These are phyloP conservation scores for Sphagnum contortum DNA, from an alignment of 225 moss, liverwort and hornwort genomes.

Conservation along the genomic window DNA sequence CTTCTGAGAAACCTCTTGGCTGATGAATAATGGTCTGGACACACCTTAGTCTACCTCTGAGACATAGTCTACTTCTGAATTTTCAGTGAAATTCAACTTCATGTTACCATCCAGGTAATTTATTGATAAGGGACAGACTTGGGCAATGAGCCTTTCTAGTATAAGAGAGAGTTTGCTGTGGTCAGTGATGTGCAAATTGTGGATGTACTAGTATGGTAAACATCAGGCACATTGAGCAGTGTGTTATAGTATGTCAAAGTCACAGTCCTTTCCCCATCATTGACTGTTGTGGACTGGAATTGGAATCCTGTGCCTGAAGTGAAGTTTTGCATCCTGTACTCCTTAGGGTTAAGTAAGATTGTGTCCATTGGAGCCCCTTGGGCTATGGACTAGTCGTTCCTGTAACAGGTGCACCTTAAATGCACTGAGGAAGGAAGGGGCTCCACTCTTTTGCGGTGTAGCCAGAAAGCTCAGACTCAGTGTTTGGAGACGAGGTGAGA, in stretches of 20 bases:
- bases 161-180: slow-evolving; percentile 35
- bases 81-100: slow-evolving; percentile 76
- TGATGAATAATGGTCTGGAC: slow-evolving; percentile 96
- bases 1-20: slow-evolving; percentile 73
- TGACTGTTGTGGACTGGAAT: slow-evolving; percentile 37
- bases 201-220: slow-evolving; percentile 36
- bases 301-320: slow-evolving; percentile 53
- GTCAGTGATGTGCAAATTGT: slow-evolving; percentile 27
- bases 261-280: slow-evolving; percentile 32
- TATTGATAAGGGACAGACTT: slow-evolving; percentile 45
- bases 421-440: slow-evolving; percentile 99
- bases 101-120: slow-evolving; percentile 83
- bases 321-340: slow-evolving; percentile 68
- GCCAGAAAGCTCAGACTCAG: slow-evolving; percentile 84
- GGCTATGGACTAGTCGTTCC: slow-evolving; percentile 81
- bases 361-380: slow-evolving; percentile 68
- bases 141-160: slow-evolving; percentile 42
- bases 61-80: slow-evolving; percentile 86
- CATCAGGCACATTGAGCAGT: slow-evolving; percentile 29
- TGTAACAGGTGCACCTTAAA: slow-evolving; percentile 99
- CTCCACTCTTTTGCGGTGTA: slow-evolving; percentile 50
- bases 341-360: slow-evolving; percentile 61
- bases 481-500: slow-evolving; percentile 92
- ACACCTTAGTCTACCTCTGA: slow-evolving; percentile 70
- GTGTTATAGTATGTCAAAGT: slow-evolving; percentile 32